A percentile compares a stretch with the other conserved stretches of the same genome.
Conservation (phyloP, 441 rosid species). For the Syzygium malaccense region DNA sequence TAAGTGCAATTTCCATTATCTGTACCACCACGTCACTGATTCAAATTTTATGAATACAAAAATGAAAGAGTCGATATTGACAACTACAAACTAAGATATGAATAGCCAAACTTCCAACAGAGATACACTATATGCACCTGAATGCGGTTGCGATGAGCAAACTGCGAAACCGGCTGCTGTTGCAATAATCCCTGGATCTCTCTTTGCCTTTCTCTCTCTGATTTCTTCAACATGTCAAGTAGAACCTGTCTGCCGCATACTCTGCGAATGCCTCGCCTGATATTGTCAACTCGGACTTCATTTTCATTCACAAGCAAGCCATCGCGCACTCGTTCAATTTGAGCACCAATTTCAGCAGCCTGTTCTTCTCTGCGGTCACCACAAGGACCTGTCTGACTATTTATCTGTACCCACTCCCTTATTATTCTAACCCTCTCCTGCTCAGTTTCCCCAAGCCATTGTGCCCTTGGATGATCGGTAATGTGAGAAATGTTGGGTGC, state of each 20-base stretch:
- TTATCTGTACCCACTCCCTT: conserved; percentile 85
- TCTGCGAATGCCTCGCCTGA: conserved; percentile 65
- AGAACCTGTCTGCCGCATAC: conserved; percentile 87
- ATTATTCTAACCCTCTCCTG: conserved; percentile 83
- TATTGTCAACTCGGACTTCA: conserved; percentile 37
- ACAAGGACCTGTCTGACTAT: conserved; percentile 31
- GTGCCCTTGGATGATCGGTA: conserved; percentile 44
- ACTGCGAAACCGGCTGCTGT: conserved; percentile 68
- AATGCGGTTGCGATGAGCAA: conserved; percentile 87
- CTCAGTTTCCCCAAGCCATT: conserved; percentile 84
- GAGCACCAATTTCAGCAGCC: conserved; percentile 38
- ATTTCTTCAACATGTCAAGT: conserved; percentile 82
- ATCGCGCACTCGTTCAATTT: conserved; percentile 60
- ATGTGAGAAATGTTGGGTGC: conserved; percentile 32
- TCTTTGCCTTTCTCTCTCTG: conserved; percentile 64
- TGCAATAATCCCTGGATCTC: conserved; percentile 69
- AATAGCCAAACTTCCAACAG: background rate
- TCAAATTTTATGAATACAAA: background rate
- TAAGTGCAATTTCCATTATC: background rate
- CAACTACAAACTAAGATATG: background rate
- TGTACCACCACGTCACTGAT: background rate
- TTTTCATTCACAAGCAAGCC: conserved; percentile 44
- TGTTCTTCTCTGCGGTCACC: conserved; percentile 47
- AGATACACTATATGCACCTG: conserved; percentile 40
- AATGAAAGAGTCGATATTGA: background rate